These are phyloP conservation scores for Rhododendron mucronatum DNA, from an alignment of 148 eudicot genomes.

Conservation along the genomic window DNA sequence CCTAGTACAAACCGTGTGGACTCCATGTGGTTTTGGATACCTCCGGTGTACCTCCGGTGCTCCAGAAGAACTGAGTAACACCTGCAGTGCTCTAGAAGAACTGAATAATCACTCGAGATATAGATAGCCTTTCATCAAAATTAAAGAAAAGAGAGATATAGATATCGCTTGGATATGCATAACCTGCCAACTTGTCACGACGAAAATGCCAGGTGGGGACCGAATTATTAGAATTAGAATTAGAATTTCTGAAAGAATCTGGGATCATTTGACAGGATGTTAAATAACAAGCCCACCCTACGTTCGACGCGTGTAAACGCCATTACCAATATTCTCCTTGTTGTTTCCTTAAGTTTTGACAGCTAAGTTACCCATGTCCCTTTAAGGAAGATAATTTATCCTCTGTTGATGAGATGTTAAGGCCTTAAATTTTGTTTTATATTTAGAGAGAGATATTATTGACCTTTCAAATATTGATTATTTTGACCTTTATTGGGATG, in stretches of 20 bases:
- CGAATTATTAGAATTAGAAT: no score
- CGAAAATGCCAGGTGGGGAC: constrained; percentile 3
- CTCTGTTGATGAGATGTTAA: background rate
- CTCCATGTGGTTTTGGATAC: no score
- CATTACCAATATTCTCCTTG: background rate
- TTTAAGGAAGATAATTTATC: background rate
- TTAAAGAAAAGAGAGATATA: background rate
- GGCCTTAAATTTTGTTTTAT: background rate
- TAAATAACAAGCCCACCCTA: background rate
- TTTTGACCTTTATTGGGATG: background rate
- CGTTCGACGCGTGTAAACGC: background rate
- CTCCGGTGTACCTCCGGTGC: no score
- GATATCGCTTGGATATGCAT: background rate
- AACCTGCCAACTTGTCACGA: background rate
- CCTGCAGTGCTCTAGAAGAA: no score
- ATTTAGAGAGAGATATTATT: background rate
- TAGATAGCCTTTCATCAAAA: no score
- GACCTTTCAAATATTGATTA: background rate
- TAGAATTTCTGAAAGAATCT: background rate
- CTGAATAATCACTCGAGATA: no score
- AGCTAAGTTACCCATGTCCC: background rate
- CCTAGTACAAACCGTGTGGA: no score
- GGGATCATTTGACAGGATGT: background rate
- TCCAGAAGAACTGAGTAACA: no score
- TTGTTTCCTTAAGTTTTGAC: background rate